Base-by-base conservation (phyloP, 2,329 filamentous ascomycete species). In the Sclerotinia trifoliorum region DNA sequence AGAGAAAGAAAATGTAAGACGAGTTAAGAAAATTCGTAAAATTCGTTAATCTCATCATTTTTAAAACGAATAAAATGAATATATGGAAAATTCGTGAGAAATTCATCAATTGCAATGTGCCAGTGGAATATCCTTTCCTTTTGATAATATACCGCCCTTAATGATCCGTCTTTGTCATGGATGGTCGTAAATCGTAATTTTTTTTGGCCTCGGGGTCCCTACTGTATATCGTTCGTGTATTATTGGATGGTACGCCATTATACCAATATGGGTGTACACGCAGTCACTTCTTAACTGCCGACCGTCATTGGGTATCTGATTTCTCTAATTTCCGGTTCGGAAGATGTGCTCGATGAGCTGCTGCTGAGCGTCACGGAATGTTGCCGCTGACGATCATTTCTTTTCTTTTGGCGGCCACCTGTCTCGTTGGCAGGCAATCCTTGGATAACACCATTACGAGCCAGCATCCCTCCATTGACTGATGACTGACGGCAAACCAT, bases 401-500 rank as follows among this genome's bases (percentile, higher is more conserved):
- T 71, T 68, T 63, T 74, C 68, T 71, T 74, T 71, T 77, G 74
- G 69, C 76, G 74, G 60, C 73, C 71, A 71, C 70, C 73, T 54
- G 73, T 74, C 71, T 78, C 77, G 72, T 74, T 77, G 68, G 85
- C 80, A 72, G 87, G 87, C 49, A 90, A 82, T 62, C 87, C 87
- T 79, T 90, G 87, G 71, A 90, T 86, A 71, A 89, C 88, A 55
- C 87, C 87, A 76, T 89, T 90, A 72, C 87, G 85, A 71, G 87
- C 87, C 71, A 89, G 83, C 93, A 96, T 97, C 78, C 94, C 94
- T 75, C 96, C 93, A 78, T 97, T 97, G 79, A 96, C 92, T 67
- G 93, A 96, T 81, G 97, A 97, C 84, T 97, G 97, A 72, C 93
- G 90, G 84, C 94, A 97, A 74, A 97, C 95, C 88, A 97, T 94